Evolutionary conservation across 768 basidiomycete species (phyloP).

Genomic region (Floccularia luteovirens): DNA sequence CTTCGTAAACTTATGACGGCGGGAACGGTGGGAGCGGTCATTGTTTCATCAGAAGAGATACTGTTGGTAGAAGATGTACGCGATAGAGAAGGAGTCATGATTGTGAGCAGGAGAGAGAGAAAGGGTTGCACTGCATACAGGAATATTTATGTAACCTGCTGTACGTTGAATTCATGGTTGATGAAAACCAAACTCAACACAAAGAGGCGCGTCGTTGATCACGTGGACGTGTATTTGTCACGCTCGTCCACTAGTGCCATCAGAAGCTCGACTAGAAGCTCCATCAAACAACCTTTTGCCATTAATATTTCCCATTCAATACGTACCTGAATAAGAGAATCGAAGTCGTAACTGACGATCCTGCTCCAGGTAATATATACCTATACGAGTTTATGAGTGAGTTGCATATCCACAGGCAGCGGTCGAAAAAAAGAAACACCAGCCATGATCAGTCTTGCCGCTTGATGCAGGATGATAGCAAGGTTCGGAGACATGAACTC

Average conservation of each 20-base stretch:
- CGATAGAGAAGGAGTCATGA: conserved; percentile 25
- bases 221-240: conserved; percentile 4
- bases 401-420: too few species aligned
- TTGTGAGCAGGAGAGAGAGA: conserved; percentile 5
- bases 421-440: too few species aligned
- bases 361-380: too few species aligned
- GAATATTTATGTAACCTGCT: conserved; percentile 17
- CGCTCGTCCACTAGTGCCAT: too few species aligned
- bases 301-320: too few species aligned
- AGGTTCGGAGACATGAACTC: too few species aligned
- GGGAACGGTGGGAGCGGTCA: conserved; percentile 22
- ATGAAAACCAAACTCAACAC: conserved; percentile 5
- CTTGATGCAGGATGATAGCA: too few species aligned
- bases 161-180: not conserved
- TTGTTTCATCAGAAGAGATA: conserved; percentile 39
- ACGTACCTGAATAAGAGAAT: too few species aligned
- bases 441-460: too few species aligned
- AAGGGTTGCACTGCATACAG: conserved; percentile 5
- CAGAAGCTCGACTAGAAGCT: conserved; percentile 1
- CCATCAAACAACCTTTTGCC: too few species aligned
- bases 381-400: too few species aligned
- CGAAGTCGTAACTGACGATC: too few species aligned
- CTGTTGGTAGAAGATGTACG: conserved; percentile 52
- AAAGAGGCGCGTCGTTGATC: not conserved
- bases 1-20: conserved; percentile 34